phyloP scores from a whole-genome alignment of 78 protist species.

The Chrysochromulina tobinii region DNA sequence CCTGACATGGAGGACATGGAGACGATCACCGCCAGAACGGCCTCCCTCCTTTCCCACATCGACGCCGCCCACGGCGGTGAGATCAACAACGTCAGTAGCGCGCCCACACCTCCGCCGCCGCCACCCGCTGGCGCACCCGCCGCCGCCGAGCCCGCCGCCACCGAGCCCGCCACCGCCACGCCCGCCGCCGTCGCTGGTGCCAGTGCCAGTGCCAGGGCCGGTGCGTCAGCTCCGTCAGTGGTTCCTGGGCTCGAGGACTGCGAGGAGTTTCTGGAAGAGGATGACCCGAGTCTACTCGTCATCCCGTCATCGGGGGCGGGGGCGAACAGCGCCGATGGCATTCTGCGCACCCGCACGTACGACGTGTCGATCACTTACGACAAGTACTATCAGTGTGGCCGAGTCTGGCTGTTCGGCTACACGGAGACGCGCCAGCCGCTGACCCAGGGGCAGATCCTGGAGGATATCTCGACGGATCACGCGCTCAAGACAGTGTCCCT shows the following conservation, averaged over 20 bases:
- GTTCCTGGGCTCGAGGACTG: conserved; percentile 54
- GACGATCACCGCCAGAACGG: too few species aligned
- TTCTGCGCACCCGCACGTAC: conserved; percentile 23
- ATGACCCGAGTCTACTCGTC: not conserved
- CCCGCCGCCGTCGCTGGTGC: not conserved
- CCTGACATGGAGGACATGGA: not conserved
- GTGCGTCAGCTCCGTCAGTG: not conserved
- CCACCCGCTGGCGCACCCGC: too few species aligned
- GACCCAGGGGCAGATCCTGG: conserved; percentile 71
- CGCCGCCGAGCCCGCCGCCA: not conserved
- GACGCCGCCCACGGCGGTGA: too few species aligned
- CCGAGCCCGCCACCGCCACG: not conserved
- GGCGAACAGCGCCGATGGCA: too few species aligned
- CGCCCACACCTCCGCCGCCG: too few species aligned
- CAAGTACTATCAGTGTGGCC: conserved; percentile 89
- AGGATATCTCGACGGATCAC: conserved; percentile 94
- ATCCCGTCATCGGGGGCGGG: not conserved
- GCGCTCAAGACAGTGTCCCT: conserved; percentile 94
- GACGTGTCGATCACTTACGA: conserved; percentile 85
- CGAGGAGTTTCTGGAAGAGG: conserved; percentile 70
- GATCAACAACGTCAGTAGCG: too few species aligned
- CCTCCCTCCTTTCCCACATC: too few species aligned
- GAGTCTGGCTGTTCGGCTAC: conserved; percentile 90
- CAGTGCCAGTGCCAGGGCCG: not conserved
- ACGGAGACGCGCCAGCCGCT: conserved; percentile 78